Base-by-base conservation (phyloP, 2,329 filamentous ascomycete species). In the Nemania sp. region DNA sequence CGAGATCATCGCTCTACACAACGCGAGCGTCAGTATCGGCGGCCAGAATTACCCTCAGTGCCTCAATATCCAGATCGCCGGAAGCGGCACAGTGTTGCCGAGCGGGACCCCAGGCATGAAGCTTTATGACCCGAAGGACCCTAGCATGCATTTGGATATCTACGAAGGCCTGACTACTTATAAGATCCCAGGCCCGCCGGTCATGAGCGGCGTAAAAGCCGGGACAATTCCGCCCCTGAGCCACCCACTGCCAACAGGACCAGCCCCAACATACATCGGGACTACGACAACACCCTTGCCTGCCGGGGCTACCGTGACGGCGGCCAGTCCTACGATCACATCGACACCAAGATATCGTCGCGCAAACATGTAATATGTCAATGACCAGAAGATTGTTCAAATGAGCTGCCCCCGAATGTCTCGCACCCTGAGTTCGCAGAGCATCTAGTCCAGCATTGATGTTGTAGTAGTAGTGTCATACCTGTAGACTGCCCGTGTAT, bases 41-140 rank as follows among this genome's bases (percentile, higher is more conserved):
- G 75, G 77, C 23, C 78, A 80, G 69, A 76, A 77, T 62, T 80
- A 80, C 64, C 78, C 78, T 24, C 77, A 80, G 61, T 80, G 83
- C 66, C 71, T 83, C 68, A 85, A 86, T 72, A 66, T 86, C 52
- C 72, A 80, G 60, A 73, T 86, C 58, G 78, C 74, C 23, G 79
- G 81, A 43, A 69, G 70, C 24, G 80, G 79, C 6, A 60, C 58
- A 5, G 33, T 59, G 9, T 37, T 54, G 6, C 65, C 65, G 1
- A 46, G 34, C 1, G 64, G 66, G n/a, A 53, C 61, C 5, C 53
- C 49, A 1, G 66, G 63, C 6, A 61, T 59, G 30, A 54, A 59
- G 23, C 56, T 68, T 11, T 68, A 68, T 41, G 54, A 57, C 33
- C 61, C 64, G 1, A 45, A 60, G 12, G 65, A 67, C 20, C 53